These are phyloP conservation scores for Flaveria robusta DNA, from an alignment of 129 eudicot species.

Conservation along the genomic window DNA sequence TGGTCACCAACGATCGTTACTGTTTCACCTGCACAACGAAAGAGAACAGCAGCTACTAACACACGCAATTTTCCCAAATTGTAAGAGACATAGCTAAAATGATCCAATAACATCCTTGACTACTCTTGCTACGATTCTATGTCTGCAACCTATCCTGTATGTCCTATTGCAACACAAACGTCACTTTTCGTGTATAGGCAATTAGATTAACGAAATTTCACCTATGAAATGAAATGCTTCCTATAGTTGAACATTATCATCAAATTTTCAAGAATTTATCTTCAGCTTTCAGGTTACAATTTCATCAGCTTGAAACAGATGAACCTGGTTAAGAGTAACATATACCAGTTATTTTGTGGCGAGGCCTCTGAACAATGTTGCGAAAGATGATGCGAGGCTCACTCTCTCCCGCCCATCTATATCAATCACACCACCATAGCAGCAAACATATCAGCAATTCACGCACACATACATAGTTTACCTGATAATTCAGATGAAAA, in stretches of 20 bases:
- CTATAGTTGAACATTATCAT: no score
- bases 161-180: background rate
- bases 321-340: background rate
- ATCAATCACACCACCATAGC: slow-evolving; percentile 18
- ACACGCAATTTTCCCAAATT: background rate
- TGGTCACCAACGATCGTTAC: slow-evolving; percentile 94
- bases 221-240: no score
- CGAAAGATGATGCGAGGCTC: slow-evolving; percentile 91
- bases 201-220: no score
- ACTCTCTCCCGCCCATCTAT: slow-evolving; percentile 96
- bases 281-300: background rate
- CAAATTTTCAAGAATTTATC: background rate
- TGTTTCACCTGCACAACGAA: slow-evolving; percentile 74
- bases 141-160: background rate
- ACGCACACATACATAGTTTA: background rate
- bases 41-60: slow-evolving; percentile 3
- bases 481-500: background rate
- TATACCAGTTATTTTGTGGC: slow-evolving; percentile 84
- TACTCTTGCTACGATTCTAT: background rate
- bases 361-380: slow-evolving; percentile 94
- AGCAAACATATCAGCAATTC: background rate
- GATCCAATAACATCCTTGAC: background rate
- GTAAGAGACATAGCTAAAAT: background rate
- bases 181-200: no score
- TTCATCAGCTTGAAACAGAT: background rate